These are phyloP conservation scores for Phytopythium delawarense DNA, from an alignment of 352 stramenopile genomes.

Conservation along the genomic window DNA sequence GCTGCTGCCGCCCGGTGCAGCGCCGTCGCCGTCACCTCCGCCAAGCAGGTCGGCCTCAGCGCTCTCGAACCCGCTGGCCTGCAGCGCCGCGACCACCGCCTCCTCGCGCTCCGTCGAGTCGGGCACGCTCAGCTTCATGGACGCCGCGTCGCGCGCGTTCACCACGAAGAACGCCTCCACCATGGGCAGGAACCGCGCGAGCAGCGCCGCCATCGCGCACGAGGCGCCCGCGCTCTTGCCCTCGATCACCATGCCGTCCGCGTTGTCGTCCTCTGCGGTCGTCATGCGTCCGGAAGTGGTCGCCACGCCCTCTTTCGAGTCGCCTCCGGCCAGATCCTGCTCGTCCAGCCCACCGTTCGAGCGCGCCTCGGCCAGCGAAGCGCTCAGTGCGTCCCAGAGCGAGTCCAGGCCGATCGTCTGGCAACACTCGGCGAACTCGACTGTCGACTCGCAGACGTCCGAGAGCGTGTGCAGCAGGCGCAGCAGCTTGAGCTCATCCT, in stretches of 20 bases:
- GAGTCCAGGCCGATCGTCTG: conserved; percentile 61
- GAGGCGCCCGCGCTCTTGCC: conserved; percentile 85
- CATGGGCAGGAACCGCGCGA: conserved; percentile 96
- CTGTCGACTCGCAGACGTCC: conserved; percentile 69
- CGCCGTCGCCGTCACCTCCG: conserved; percentile 5
- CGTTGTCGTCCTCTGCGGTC: conserved; percentile 47
- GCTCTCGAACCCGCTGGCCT: conserved; percentile 54
- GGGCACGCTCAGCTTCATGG: conserved; percentile 68
- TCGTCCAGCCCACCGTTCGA: conserved; percentile 72
- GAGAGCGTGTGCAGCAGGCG: conserved; percentile 95
- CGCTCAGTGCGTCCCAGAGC: conserved; percentile 76
- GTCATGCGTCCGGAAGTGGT: conserved; percentile 6
- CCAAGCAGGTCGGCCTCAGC: conserved; percentile 23
- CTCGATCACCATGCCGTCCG: conserved; percentile 80
- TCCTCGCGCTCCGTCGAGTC: conserved; percentile 77
- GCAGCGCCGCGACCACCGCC: conserved; percentile 66
- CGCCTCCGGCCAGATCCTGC: conserved; percentile 21
- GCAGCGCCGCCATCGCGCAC: conserved; percentile 89
- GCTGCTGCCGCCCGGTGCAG: not conserved
- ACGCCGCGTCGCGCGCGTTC: conserved; percentile 88
- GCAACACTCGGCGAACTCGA: conserved; percentile 69
- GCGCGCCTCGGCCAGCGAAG: conserved; percentile 70
- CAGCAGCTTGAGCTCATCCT: conserved; percentile 94
- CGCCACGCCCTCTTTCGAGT: conserved; percentile 20
- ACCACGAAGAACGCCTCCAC: conserved; percentile 99